phyloP scores from a whole-genome alignment of 257 asterid genomes.

The Rubia yunnanensis region DNA sequence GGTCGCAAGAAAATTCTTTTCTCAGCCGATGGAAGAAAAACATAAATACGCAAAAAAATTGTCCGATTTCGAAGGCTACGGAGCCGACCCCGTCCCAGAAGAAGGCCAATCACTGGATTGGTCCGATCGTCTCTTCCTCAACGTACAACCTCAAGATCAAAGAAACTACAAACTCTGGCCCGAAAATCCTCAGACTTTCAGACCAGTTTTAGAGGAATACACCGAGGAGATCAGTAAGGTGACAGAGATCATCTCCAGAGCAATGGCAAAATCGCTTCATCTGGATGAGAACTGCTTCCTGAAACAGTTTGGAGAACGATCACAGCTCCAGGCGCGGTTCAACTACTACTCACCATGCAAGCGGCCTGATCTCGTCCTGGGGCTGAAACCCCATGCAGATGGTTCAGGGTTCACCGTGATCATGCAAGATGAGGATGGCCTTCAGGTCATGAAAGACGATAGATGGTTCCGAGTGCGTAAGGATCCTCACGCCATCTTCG shows the following conservation, averaged over 20 bases:
- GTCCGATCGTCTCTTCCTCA: slow-evolving; percentile 44
- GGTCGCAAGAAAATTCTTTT: slow-evolving; percentile 36
- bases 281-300: slow-evolving; percentile 36
- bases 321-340: slow-evolving; percentile 28
- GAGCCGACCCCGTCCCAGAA: slow-evolving; percentile 58
- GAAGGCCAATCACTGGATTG: slow-evolving; percentile 53
- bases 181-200: slow-evolving; percentile 29
- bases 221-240: slow-evolving; percentile 24
- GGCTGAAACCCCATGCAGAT: slow-evolving; percentile 48
- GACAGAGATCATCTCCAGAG: slow-evolving; percentile 24
- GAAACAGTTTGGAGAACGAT: slow-evolving; percentile 36
- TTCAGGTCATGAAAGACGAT: slow-evolving; percentile 33
- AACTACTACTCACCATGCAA: slow-evolving; percentile 40
- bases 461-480: slow-evolving; percentile 39
- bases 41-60: slow-evolving; percentile 38
- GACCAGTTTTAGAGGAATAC: slow-evolving; percentile 28
- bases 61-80: slow-evolving; percentile 43
- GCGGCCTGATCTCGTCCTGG: slow-evolving; percentile 38
- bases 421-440: slow-evolving; percentile 38
- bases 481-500: slow-evolving; percentile 26
- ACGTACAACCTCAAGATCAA: slow-evolving; percentile 28
- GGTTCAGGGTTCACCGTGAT: slow-evolving; percentile 38
- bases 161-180: slow-evolving; percentile 45
- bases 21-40: slow-evolving; percentile 45
- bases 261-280: slow-evolving; percentile 42